Evolutionary conservation across 768 basidiomycete genomes (phyloP), one percentile per base, ranked within the genome.

Genomic region (Lentinula detonsa): DNA sequence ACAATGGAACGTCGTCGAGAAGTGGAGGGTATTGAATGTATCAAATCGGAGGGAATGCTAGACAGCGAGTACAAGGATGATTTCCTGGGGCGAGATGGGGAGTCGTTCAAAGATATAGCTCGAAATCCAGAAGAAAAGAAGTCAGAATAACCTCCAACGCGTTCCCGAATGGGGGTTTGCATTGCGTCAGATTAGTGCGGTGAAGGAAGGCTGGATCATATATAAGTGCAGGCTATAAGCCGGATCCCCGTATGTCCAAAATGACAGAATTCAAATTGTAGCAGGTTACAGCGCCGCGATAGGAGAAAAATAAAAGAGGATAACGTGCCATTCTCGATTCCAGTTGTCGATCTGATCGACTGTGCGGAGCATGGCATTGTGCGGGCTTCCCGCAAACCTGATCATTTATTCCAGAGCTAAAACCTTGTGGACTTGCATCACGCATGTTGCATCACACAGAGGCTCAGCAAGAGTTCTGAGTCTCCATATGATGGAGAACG

Each of bases 111-210:
- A 3, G 46, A 13, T 4, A 56, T 48, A 21, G 43, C 53, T 21
- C 60, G 51, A 33, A 57, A 56, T 9, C 61, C 61, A 40, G 61
- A 61, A 46, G 45, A 52, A 49, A 61, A 61, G 35, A 61, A 61
- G 42, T 61, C 61, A 7, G 61, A 61, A 48, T 61, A 61, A 56
- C 61, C 61, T 34, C 45, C 46, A 54, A 15, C 28, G 57, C 46
- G 50, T 6, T 15, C 28, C 33, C 45, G 7, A 35, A 31, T 48
- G 18, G 43, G 46, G 33, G 57, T 37, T 39, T 59, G 57, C 57
- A 59, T 59, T 13, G 31, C 28, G 23, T 33, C 8, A 18, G 9
- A 15, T n/a, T 6, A 15, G 21, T 45, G 15, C 39, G 18, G 23
- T 8, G 8, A 43, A 11, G n/a, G 4, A 56, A 28, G 18, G 28